Evolutionary conservation across 2,329 filamentous ascomycete genomes (phyloP).

Genomic region (Trichoderma harzianum): DNA sequence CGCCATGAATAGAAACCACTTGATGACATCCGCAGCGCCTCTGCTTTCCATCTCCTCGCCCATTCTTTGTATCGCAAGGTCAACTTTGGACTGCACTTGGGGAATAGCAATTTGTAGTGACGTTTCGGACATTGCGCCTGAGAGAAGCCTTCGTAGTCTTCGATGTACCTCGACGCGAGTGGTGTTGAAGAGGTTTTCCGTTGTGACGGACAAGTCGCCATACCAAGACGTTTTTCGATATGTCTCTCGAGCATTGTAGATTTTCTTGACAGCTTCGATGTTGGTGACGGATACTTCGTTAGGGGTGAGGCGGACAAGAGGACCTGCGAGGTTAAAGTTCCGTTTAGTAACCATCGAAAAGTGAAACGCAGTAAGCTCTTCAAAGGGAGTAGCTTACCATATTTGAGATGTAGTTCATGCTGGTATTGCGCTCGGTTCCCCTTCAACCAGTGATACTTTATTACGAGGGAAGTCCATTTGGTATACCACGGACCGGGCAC

Average conservation of each 20-base stretch:
- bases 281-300: not conserved
- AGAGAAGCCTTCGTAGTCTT: constrained; percentile 40
- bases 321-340: not conserved
- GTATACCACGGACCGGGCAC: not conserved
- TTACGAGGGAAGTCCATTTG: not conserved
- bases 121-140: constrained; percentile 37
- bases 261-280: not conserved
- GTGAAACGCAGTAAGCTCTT: rapidly evolving
- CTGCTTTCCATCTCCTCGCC: constrained; percentile 38
- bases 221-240: not conserved
- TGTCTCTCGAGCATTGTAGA: not conserved
- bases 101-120: constrained; percentile 32
- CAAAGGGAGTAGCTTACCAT: not conserved
- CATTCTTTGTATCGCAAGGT: constrained; percentile 43
- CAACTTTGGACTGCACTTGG: constrained; percentile 35
- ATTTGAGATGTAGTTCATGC: not conserved
- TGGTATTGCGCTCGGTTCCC: not conserved
- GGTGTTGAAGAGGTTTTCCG: constrained; percentile 34
- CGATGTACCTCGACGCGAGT: constrained; percentile 38
- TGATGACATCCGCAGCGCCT: constrained; percentile 44
- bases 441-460: not conserved
- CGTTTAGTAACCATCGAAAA: not conserved
- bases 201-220: not conserved
- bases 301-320: not conserved
- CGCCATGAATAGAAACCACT: constrained; percentile 53